Conservation (phyloP, 78 protist genomes). For the Dictyostelium purpureum region DNA sequence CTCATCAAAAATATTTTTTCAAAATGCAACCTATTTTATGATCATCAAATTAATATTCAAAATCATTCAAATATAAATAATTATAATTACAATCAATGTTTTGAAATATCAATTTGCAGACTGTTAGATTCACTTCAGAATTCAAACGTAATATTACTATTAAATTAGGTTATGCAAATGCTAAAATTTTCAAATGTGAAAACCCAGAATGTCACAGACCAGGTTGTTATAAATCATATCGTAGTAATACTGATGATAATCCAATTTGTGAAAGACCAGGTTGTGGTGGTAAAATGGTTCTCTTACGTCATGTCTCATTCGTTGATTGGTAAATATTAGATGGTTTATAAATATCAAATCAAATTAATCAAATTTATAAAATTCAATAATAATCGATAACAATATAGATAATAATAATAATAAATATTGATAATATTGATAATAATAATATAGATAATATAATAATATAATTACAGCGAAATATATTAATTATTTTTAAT, state of each 20-base stretch:
- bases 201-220: slow-evolving; percentile 95
- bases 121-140: slow-evolving; percentile 97
- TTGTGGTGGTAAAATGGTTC: slow-evolving; percentile 88
- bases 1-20: not conserved
- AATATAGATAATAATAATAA: too few relatives aligned
- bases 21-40: too few relatives aligned
- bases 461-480: not conserved
- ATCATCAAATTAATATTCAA: not conserved
- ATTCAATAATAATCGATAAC: too few relatives aligned
- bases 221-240: slow-evolving; percentile 89
- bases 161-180: slow-evolving; percentile 99
- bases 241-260: slow-evolving; percentile 82
- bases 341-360: not conserved
- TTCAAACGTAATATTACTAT: slow-evolving; percentile 99
- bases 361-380: not conserved
- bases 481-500: too few relatives aligned
- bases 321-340: too few relatives aligned
- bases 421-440: too few relatives aligned
- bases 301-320: slow-evolving; percentile 93
- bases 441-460: not conserved
- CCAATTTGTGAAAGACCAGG: slow-evolving; percentile 84
- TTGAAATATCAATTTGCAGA: slow-evolving; percentile 45
- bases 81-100: not conserved
- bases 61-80: not conserved
- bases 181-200: slow-evolving; percentile 96